These are phyloP conservation scores for Pneumocystis sp. DNA, from an alignment of 1,139 yeast genomes.

Conservation along the genomic window DNA sequence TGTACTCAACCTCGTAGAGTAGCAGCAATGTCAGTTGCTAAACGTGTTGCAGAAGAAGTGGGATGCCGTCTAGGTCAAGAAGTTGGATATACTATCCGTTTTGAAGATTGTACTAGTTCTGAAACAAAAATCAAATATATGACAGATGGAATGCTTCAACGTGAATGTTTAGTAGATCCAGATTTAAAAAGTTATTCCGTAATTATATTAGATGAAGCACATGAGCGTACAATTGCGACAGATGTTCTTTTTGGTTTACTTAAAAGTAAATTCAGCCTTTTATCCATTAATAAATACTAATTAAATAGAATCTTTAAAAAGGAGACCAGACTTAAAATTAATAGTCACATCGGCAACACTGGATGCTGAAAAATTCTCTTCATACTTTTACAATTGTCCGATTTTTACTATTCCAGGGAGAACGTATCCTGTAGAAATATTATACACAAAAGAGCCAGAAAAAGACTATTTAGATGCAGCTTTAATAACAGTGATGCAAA, in stretches of 20 bases:
- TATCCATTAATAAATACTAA: not conserved
- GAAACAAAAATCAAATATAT: conserved; percentile 65
- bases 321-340: conserved; percentile 61
- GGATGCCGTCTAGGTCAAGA: conserved; percentile 53
- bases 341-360: conserved; percentile 88
- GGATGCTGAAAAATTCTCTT: conserved; percentile 68
- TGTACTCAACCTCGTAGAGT: conserved; percentile 95
- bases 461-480: conserved; percentile 73
- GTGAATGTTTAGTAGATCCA: conserved; percentile 70
- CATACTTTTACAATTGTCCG: conserved; percentile 68
- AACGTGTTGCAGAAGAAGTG: conserved; percentile 76
- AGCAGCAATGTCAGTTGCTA: conserved; percentile 87
- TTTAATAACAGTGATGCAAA: conserved; percentile 65
- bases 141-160: conserved; percentile 90
- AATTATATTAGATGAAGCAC: conserved; percentile 88
- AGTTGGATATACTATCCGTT: conserved; percentile 79
- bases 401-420: conserved; percentile 78
- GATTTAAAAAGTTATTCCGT: conserved; percentile 59
- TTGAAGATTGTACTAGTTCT: conserved; percentile 56
- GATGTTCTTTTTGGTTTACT: conserved; percentile 79
- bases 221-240: conserved; percentile 86
- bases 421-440: conserved; percentile 72
- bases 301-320: conserved; percentile 37
- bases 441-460: conserved; percentile 68
- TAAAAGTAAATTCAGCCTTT: conserved; percentile 26